Evolutionary conservation across 1,284 basidiomycete species (phyloP).

Genomic region (Moniliophthora roreri): DNA sequence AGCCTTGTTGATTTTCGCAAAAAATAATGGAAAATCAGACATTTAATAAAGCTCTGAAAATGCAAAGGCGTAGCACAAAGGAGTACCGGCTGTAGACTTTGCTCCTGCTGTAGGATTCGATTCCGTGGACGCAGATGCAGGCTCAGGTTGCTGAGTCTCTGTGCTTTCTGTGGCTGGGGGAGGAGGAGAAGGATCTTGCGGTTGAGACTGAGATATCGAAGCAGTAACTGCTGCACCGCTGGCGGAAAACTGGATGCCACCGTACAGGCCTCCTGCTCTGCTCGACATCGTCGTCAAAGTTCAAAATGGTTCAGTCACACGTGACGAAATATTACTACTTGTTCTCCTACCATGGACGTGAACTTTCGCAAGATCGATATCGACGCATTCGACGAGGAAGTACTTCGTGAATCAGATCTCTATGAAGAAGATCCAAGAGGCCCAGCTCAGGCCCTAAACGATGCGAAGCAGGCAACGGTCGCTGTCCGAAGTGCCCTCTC

Average conservation of each 20-base stretch:
- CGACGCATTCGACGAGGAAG: conserved; percentile 92
- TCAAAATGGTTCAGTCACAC: background rate
- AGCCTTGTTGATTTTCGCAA: conserved; percentile 46
- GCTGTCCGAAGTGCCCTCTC: conserved; percentile 75
- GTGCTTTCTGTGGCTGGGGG: conserved; percentile 17
- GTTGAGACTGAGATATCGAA: conserved; percentile 20
- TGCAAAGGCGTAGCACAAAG: conserved; percentile 39
- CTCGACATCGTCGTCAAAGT: conserved; percentile 54
- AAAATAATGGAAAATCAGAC: conserved; percentile 25
- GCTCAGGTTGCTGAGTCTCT: background rate
- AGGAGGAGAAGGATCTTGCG: conserved; percentile 18
- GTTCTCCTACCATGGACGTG: conserved; percentile 56
- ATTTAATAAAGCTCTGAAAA: conserved; percentile 35
- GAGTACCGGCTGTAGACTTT: conserved; percentile 81
- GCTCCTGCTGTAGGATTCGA: conserved; percentile 37
- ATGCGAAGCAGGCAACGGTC: conserved; percentile 74
- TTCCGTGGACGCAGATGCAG: background rate
- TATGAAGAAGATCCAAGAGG: conserved; percentile 86
- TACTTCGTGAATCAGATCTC: conserved; percentile 81
- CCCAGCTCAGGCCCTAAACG: conserved; percentile 70
- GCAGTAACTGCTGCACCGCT: conserved; percentile 30
- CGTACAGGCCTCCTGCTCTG: conserved; percentile 77
- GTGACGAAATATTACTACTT: conserved; percentile 2
- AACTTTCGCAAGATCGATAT: conserved; percentile 94
- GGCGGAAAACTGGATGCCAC: conserved; percentile 78